phyloP scores from a whole-genome alignment of 331 rosid species.

The Dryas integrifolia region DNA sequence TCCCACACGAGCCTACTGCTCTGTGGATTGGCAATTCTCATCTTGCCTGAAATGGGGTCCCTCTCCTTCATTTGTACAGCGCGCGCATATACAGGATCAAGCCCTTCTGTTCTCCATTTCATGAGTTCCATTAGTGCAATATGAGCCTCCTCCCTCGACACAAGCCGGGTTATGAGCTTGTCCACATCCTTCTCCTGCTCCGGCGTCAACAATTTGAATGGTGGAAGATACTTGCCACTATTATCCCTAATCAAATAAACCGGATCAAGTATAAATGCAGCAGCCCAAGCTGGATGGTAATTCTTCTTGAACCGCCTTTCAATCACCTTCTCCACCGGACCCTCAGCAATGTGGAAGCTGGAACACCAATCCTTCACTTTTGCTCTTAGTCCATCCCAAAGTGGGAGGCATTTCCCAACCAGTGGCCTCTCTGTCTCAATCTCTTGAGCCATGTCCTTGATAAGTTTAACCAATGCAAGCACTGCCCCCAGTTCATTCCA shows the following conservation, averaged over 20 bases:
- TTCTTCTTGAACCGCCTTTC: conserved; percentile 76
- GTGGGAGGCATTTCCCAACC: conserved; percentile 75
- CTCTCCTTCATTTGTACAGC: conserved; percentile 91
- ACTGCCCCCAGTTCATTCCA: conserved; percentile 75
- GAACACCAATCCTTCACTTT: conserved; percentile 75
- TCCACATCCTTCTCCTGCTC: conserved; percentile 95
- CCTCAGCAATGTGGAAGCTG: conserved; percentile 58
- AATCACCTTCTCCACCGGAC: conserved; percentile 53
- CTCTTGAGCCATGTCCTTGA: conserved; percentile 65
- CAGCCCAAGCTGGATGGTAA: conserved; percentile 94
- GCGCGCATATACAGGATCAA: conserved; percentile 85
- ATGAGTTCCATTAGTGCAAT: conserved; percentile 88
- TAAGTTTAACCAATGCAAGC: conserved; percentile 56
- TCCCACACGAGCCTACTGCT: conserved; percentile 96
- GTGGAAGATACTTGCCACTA: conserved; percentile 79
- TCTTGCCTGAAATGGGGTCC: conserved; percentile 72
- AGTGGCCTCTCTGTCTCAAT: conserved; percentile 76
- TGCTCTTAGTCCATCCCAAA: conserved; percentile 72
- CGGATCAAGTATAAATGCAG: conserved; percentile 77
- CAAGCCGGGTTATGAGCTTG: conserved; percentile 82
- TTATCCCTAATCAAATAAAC: conserved; percentile 66
- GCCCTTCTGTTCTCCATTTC: conserved; percentile 99
- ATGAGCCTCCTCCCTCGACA: conserved; percentile 82
- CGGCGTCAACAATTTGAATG: conserved; percentile 64
- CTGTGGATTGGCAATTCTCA: conserved; percentile 78